phyloP scores from a whole-genome alignment of 2,329 filamentous ascomycete genomes.

The Fusarium virguliforme region DNA sequence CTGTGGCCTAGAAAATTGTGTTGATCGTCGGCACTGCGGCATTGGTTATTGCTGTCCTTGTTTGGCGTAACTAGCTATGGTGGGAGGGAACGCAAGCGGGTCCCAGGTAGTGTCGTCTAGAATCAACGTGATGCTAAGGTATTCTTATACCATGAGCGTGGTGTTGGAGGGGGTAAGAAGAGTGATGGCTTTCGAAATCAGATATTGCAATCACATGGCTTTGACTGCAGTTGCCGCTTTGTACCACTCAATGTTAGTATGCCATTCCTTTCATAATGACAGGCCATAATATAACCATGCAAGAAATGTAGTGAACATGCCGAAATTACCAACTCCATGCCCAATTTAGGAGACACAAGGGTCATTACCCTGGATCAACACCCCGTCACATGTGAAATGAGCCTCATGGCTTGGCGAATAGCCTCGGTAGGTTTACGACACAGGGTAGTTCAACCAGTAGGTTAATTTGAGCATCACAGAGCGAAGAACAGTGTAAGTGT shows the following conservation, averaged over 20 bases:
- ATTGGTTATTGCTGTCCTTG: slow-evolving; percentile 54
- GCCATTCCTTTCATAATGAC: background rate
- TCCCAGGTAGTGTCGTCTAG: slow-evolving; percentile 45
- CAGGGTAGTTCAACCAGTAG: background rate
- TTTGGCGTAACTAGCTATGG: slow-evolving; percentile 62
- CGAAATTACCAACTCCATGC: too few species aligned
- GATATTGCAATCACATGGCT: background rate
- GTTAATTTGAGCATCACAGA: background rate
- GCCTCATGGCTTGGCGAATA: background rate
- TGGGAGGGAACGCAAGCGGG: slow-evolving; percentile 57
- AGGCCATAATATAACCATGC: background rate
- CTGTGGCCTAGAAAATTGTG: slow-evolving; percentile 59
- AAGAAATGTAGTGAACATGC: too few species aligned
- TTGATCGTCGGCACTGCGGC: slow-evolving; percentile 59
- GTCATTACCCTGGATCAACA: background rate
- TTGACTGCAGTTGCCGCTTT: background rate
- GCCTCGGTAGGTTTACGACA: background rate
- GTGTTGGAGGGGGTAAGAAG: background rate
- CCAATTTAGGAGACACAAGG: background rate
- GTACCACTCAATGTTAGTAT: background rate
- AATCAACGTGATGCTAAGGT: background rate
- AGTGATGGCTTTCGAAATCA: background rate
- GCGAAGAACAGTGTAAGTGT: background rate
- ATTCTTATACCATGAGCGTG: background rate
- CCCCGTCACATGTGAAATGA: background rate